phyloP scores from a whole-genome alignment of 2,329 filamentous ascomycete species.

The Taxawa tesnikishii region DNA sequence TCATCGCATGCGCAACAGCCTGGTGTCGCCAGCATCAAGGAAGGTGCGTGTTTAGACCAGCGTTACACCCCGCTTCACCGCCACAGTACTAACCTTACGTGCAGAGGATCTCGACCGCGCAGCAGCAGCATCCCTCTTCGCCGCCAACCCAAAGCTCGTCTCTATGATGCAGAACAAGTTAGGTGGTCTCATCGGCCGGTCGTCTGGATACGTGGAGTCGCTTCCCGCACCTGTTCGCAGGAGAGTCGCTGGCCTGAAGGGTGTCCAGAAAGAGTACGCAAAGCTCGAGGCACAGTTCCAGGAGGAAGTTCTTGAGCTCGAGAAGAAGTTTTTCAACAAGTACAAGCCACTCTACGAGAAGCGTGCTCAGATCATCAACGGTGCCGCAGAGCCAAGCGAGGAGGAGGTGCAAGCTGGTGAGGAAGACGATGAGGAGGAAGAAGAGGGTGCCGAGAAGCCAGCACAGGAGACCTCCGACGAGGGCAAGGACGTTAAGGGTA shows the following conservation, averaged over 20 bases:
- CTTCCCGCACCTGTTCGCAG: constrained; percentile 80
- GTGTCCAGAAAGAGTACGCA: constrained; percentile 95
- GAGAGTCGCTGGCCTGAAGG: constrained; percentile 90
- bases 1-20: constrained; percentile 97
- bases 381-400: constrained; percentile 70
- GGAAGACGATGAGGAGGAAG: constrained; percentile 59
- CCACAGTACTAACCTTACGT: constrained; percentile 11
- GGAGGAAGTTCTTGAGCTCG: constrained; percentile 91
- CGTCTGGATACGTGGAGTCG: constrained; percentile 96
- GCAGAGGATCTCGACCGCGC: constrained; percentile 83
- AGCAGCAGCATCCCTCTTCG: constrained; percentile 82
- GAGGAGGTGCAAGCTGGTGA: constrained; percentile 80
- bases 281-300: constrained; percentile 98
- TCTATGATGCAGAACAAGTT: constrained; percentile 98
- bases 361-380: constrained; percentile 87
- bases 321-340: constrained; percentile 99
- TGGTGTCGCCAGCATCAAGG: constrained; percentile 86
- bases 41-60: constrained; percentile 54
- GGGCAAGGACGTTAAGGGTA: constrained; percentile 53
- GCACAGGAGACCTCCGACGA: constrained; percentile 47
- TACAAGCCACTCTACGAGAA: constrained; percentile 96
- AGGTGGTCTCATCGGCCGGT: constrained; percentile 81
- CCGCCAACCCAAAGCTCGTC: constrained; percentile 86
- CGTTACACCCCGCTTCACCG: constrained; percentile 4
- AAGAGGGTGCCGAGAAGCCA: constrained; percentile 40